Base-by-base conservation (phyloP, 139 green algal genomes). In the Chlamydomonas sp. region DNA sequence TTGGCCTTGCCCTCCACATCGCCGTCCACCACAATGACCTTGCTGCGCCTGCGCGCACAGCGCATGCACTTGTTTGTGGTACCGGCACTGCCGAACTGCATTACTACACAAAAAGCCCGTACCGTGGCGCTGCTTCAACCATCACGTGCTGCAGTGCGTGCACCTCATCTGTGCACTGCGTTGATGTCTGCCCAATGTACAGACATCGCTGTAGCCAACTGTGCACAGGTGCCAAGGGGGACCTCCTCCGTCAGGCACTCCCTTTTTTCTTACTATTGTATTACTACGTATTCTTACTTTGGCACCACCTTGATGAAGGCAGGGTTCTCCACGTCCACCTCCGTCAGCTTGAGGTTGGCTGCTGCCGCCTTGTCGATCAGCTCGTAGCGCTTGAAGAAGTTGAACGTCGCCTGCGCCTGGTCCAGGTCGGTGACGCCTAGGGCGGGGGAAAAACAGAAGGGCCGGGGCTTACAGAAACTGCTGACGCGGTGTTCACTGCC, bases 331-430 rank as follows among this genome's bases (percentile, higher is more conserved):
- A 74, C 71, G 4, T 8, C 61, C 60, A 79, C 18, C n/a, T 71
- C 4, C 20, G 79, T 71, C 59, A 86, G 82, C 71, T 86, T 86
- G 31, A 86, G 71, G 82, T 80, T 80, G 82, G 82, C 71, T 14
- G 82, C 82, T 4, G 82, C 60, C 20, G 82, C 62, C 80, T 64
- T 79, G 71, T 79, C 82, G n/a, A 86, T 79, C 59, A 86, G 71
- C 82, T 86, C 82, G 60, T 86, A 86, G 82, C 82, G 82, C 20
- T 72, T 79, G 69, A 86, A 86, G 82, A 86, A 86, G 2, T 60
- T 10, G 3, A 86, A 79, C 15, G 82, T 61, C 61, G 71, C 71
- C 2, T 7, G 73, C n/a, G 82, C 82, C n/a, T 71, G 71, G 1
- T 63, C 82, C 7, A 79, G 71, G n/a, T 86, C 82, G 20, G 82